Percentiles rank a stretch among this genome's conserved stretches.
These are phyloP conservation scores for Peronosclerospora sorghi DNA, from an alignment of 352 stramenopile species.

Conservation along the genomic window DNA sequence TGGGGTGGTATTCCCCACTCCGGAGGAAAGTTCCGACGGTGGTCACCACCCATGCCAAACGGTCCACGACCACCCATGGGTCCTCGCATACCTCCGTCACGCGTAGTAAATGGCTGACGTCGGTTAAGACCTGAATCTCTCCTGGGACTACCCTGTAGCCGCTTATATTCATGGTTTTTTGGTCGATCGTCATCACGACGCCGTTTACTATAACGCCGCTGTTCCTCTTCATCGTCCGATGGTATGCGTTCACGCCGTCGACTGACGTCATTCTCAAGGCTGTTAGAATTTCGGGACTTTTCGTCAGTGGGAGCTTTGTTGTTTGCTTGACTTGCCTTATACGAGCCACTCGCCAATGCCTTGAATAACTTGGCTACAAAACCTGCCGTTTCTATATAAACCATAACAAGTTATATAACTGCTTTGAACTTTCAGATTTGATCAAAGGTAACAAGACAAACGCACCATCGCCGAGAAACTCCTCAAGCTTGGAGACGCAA, in stretches of 20 bases:
- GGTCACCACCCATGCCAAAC: conserved; percentile 29
- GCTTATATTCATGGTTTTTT: conserved; percentile 20
- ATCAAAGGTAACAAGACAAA: neutral
- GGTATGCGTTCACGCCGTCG: conserved; percentile 23
- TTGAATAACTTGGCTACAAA: conserved; percentile 72
- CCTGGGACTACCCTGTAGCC: conserved; percentile 25
- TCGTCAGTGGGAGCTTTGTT: conserved; percentile 8
- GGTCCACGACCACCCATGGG: conserved; percentile 24
- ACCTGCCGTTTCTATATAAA: conserved; percentile 40
- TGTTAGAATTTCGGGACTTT: conserved; percentile 3
- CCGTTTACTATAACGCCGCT: conserved; percentile 40
- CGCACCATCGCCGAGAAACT: conserved; percentile 79
- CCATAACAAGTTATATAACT: conserved; percentile 1
- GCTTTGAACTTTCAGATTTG: neutral
- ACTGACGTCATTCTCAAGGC: conserved; percentile 17
- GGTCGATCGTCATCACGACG: conserved; percentile 45
- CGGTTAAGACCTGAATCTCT: conserved; percentile 11
- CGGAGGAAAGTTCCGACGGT: conserved; percentile 45
- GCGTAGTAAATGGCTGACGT: conserved; percentile 19
- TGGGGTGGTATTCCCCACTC: conserved; percentile 64
- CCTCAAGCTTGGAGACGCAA: conserved; percentile 67
- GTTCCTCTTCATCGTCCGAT: conserved; percentile 51
- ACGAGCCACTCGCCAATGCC: conserved; percentile 47
- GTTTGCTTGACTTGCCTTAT: conserved; percentile 22
- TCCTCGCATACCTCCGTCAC: conserved; percentile 16